Percentiles rank a stretch among this genome's conserved stretches.
phyloP scores from a whole-genome alignment of 2,329 filamentous ascomycete genomes.

The Xylariaceae sp. region DNA sequence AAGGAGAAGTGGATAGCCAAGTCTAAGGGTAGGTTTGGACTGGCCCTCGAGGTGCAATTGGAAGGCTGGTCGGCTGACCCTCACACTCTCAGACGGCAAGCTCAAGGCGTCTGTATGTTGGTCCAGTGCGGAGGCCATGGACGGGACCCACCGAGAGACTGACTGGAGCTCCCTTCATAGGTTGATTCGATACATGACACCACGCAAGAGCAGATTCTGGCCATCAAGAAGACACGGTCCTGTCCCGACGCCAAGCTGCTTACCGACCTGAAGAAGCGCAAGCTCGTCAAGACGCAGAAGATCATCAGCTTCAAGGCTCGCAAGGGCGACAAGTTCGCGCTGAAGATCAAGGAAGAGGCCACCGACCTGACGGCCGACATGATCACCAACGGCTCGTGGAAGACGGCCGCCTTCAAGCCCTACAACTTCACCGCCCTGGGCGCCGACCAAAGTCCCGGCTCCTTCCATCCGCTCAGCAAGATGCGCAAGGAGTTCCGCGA shows the following conservation, averaged over 20 bases:
- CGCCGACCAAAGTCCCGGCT: conserved; percentile 52
- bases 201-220: conserved; percentile 67
- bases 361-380: conserved; percentile 94
- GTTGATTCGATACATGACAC: conserved; percentile 71
- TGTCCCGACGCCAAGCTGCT: conserved; percentile 68
- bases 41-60: conserved; percentile 12
- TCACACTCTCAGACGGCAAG: conserved; percentile 17
- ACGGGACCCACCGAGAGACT: background rate
- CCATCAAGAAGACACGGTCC: conserved; percentile 62
- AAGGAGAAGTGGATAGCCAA: conserved; percentile 66
- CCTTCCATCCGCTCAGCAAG: conserved; percentile 74
- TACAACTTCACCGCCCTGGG: conserved; percentile 50
- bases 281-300: conserved; percentile 78
- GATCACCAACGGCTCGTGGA: conserved; percentile 82
- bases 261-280: conserved; percentile 82
- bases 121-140: background rate
- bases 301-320: conserved; percentile 73
- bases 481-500: conserved; percentile 88
- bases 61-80: background rate
- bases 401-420: conserved; percentile 81
- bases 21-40: conserved; percentile 22
- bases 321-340: conserved; percentile 83
- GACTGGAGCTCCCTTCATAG: conserved; percentile 20
- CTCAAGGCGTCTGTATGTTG: conserved; percentile 35
- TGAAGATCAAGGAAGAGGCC: conserved; percentile 84